A percentile compares a stretch with the other conserved stretches of the same genome.
phyloP scores from a whole-genome alignment of 2,329 filamentous ascomycete species.

The Diaporthe ilicicola region DNA sequence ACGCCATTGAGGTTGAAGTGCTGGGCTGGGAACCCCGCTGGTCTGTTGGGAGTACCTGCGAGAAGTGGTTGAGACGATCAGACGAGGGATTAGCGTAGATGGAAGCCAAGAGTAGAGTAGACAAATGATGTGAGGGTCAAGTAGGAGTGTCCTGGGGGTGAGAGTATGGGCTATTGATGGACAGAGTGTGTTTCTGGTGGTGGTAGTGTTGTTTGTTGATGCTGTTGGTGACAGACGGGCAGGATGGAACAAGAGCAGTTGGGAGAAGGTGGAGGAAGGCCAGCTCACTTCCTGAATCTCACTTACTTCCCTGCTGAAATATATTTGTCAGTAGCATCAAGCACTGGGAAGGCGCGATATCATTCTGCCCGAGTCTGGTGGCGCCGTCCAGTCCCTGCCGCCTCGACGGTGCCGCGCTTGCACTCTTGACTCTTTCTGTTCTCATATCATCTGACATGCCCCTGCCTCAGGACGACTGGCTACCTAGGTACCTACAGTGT shows the following conservation, averaged over 20 bases:
- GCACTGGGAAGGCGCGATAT: slow-evolving; percentile 10
- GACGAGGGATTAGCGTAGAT: not conserved
- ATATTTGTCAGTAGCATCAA: slow-evolving; percentile 10
- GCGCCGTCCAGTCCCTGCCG: not conserved
- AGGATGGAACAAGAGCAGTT: not conserved
- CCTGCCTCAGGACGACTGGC: not conserved
- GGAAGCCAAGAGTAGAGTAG: not conserved
- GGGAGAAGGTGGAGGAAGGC: not conserved
- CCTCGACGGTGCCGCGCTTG: not conserved
- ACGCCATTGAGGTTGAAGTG: not conserved
- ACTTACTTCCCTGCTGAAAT: not conserved
- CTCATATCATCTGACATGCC: not conserved
- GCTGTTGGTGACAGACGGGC: not conserved
- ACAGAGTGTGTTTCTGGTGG: not conserved
- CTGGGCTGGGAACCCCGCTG: not conserved
- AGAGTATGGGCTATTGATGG: not conserved
- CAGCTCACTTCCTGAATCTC: slow-evolving; percentile 1
- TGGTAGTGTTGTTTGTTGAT: not conserved
- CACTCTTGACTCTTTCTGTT: not conserved
- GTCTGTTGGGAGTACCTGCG: not conserved
- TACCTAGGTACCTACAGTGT: not conserved
- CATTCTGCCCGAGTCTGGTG: not conserved
- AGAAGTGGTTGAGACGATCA: not conserved
- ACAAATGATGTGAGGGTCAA: not conserved
- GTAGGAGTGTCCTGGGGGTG: not conserved